A percentile compares a stretch with the other conserved stretches of the same genome.
phyloP scores from a whole-genome alignment of 768 basidiomycete genomes.

The Lactifluus hygrophoroides region DNA sequence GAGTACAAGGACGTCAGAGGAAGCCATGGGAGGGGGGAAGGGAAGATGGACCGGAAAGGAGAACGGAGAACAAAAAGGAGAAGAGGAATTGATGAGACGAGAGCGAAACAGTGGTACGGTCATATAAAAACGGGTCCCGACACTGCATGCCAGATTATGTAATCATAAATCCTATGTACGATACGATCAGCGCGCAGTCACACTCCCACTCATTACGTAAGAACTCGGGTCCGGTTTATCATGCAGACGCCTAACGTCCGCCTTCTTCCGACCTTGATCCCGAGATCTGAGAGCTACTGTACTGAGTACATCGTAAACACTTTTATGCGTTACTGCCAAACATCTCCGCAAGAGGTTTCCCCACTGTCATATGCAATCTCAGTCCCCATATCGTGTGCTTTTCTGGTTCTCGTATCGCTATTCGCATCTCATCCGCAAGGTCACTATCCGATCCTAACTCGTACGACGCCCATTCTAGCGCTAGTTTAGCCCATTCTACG shows the following conservation, averaged over 20 bases:
- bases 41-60: not conserved
- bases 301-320: no score
- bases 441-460: slow-evolving; percentile 50
- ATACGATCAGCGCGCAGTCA: not conserved
- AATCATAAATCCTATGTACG: not conserved
- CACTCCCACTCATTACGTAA: slow-evolving; percentile 2
- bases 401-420: slow-evolving; percentile 31
- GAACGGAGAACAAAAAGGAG: slow-evolving; percentile 7
- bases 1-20: slow-evolving; percentile 68
- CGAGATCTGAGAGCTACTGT: no score
- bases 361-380: slow-evolving; percentile 17
- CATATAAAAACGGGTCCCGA: slow-evolving; percentile 7
- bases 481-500: slow-evolving; percentile 41
- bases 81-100: slow-evolving; percentile 8
- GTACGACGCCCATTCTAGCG: slow-evolving; percentile 44
- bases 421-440: slow-evolving; percentile 36
- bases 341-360: slow-evolving; percentile 10
- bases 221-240: not conserved
- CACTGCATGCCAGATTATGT: not conserved
- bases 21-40: slow-evolving; percentile 38
- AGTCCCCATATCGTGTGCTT: slow-evolving; percentile 44
- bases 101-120: not conserved
- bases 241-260: no score
- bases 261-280: not conserved
- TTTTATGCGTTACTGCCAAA: not conserved